Evolutionary conservation across 169 alveolate species (phyloP).

Genomic region (Plasmodium berghei): DNA sequence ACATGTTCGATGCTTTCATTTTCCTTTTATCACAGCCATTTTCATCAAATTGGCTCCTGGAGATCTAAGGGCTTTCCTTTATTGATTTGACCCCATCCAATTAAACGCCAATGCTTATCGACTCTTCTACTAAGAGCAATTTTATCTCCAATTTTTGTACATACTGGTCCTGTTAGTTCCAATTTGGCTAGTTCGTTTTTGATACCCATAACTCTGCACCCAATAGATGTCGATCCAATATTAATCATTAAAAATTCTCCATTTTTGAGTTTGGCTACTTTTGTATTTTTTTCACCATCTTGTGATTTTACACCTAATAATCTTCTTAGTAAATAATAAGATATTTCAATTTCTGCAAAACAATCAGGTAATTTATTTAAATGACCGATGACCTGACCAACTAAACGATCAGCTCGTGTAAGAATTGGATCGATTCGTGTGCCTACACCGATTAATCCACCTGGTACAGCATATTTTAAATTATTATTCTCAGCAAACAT

Average conservation of each 20-base stretch:
- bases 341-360: conserved; percentile 94
- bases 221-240: conserved; percentile 97
- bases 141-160: conserved; percentile 96
- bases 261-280: conserved; percentile 95
- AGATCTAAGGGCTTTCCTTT: conserved; percentile 87
- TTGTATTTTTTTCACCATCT: conserved; percentile 90
- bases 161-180: conserved; percentile 93
- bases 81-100: conserved; percentile 98
- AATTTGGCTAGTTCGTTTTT: conserved; percentile 93
- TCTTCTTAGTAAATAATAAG: conserved; percentile 90
- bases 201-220: conserved; percentile 95
- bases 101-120: conserved; percentile 97
- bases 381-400: conserved; percentile 98
- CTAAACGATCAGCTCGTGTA: conserved; percentile 97
- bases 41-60: conserved; percentile 76
- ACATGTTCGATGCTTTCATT: not conserved
- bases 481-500: conserved; percentile 98
- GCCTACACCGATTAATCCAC: conserved; percentile 97
- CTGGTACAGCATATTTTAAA: conserved; percentile 98
- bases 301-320: conserved; percentile 92
- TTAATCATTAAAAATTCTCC: conserved; percentile 98
- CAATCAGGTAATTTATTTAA: conserved; percentile 96
- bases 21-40: not conserved
- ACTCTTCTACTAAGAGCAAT: conserved; percentile 98
- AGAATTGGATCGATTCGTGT: conserved; percentile 97